Percentiles rank a stretch among this genome's conserved stretches.
These are phyloP conservation scores for Incumbomyces lentus DNA, from an alignment of 2,329 filamentous ascomycete species.

Conservation along the genomic window DNA sequence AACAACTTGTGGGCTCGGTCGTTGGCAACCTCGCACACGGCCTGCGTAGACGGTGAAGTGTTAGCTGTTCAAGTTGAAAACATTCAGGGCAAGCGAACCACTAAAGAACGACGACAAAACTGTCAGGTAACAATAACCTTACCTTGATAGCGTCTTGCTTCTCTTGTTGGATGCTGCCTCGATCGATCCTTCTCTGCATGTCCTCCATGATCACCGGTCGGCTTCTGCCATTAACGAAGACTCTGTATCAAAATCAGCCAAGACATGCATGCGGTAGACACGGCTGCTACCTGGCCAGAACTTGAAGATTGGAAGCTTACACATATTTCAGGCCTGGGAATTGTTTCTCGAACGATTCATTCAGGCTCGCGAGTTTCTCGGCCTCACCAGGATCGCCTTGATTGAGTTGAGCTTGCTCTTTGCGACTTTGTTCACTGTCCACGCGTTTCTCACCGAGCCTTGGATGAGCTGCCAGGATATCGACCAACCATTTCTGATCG, in stretches of 20 bases:
- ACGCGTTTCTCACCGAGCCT: constrained; percentile 71
- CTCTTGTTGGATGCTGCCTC: constrained; percentile 57
- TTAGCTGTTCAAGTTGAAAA: constrained; percentile 1
- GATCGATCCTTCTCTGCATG: constrained; percentile 63
- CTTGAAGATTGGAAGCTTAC: constrained; percentile 25
- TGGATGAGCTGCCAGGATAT: constrained; percentile 71
- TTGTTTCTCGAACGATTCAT: constrained; percentile 64
- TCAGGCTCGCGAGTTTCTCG: constrained; percentile 51
- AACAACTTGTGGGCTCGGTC: constrained; percentile 61
- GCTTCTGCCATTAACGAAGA: constrained; percentile 77
- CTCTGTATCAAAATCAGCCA: constrained; percentile 34
- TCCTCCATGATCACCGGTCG: constrained; percentile 68
- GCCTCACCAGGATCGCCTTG: constrained; percentile 39
- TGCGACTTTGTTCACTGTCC: constrained; percentile 68
- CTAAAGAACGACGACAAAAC: too few species aligned
- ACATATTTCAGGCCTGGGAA: constrained; percentile 83
- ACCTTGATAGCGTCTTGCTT: constrained; percentile 66
- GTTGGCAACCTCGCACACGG: constrained; percentile 84
- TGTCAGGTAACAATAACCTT: constrained; percentile 10
- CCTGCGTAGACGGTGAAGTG: constrained; percentile 38
- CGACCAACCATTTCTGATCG: constrained; percentile 51
- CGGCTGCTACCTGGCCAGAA: neutral
- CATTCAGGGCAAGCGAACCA: neutral
- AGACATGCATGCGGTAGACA: neutral
- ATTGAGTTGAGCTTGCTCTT: constrained; percentile 57